Percentiles rank a stretch among this genome's conserved stretches.
Evolutionary conservation across 768 basidiomycete genomes (phyloP).

Genomic region (Artomyces pyxidatus): DNA sequence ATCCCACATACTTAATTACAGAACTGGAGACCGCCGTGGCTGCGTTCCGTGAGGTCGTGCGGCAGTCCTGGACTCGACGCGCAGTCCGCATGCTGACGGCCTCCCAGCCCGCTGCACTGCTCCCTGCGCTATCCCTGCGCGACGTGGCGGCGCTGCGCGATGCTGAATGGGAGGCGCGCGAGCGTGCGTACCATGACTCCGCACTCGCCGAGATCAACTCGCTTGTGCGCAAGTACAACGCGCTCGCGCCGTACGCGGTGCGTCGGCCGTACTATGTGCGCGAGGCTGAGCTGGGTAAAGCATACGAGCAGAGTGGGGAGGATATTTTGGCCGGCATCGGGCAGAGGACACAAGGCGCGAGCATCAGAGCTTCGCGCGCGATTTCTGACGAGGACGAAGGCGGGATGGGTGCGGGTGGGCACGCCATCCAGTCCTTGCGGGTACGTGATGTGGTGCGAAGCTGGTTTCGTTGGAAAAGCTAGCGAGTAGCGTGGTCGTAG

Average conservation of each 20-base stretch:
- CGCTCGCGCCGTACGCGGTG: conserved; percentile 71
- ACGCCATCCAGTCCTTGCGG: not conserved
- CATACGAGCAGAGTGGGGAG: conserved; percentile 43
- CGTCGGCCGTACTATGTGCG: conserved; percentile 53
- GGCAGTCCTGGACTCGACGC: conserved; percentile 68
- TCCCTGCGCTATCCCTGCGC: conserved; percentile 26
- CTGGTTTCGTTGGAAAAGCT: not conserved
- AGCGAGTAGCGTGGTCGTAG: too few species aligned
- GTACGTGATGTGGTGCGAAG: not conserved
- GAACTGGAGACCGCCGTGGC: conserved; percentile 58
- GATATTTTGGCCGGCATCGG: conserved; percentile 40
- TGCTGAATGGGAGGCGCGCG: conserved; percentile 60
- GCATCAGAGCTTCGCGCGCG: not conserved
- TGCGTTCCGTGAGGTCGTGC: conserved; percentile 57
- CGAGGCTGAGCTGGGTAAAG: conserved; percentile 46
- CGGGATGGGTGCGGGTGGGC: not conserved
- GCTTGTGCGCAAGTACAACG: conserved; percentile 73
- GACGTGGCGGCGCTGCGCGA: conserved; percentile 47
- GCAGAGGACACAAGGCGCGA: conserved; percentile 16
- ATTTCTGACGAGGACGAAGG: conserved; percentile 3
- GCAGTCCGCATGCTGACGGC: conserved; percentile 54
- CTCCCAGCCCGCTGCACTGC: conserved; percentile 30
- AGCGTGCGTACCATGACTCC: conserved; percentile 57
- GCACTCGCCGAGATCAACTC: conserved; percentile 68
- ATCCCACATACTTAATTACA: conserved; percentile 19